phyloP scores from a whole-genome alignment of 2,329 filamentous ascomycete species.

The Neocucurbitaria cava region DNA sequence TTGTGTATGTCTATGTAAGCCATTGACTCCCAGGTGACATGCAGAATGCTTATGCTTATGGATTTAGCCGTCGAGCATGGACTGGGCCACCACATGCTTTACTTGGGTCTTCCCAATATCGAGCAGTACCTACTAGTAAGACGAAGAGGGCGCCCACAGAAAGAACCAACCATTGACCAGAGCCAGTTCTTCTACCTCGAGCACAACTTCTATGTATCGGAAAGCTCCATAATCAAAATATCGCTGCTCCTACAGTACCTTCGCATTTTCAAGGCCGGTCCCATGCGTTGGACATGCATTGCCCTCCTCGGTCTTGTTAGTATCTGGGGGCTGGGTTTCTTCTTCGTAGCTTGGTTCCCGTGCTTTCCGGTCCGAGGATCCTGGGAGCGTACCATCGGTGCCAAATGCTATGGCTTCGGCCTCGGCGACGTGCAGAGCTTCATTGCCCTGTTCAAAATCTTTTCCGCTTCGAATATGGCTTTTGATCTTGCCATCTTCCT shows the following conservation, averaged over 20 bases:
- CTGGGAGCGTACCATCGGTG: slow-evolving; percentile 27
- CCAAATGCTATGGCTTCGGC: slow-evolving; percentile 41
- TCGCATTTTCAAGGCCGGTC: slow-evolving; percentile 44
- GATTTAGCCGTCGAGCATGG: slow-evolving; percentile 42
- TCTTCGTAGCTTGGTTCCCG: slow-evolving; percentile 40
- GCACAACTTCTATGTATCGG: slow-evolving; percentile 38
- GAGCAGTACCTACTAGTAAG: slow-evolving; percentile 25
- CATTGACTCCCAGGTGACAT: too few species aligned
- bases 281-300: slow-evolving; percentile 38
- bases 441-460: slow-evolving; percentile 32
- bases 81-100: slow-evolving; percentile 43
- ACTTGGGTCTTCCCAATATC: slow-evolving; percentile 18
- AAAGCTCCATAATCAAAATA: slow-evolving; percentile 44
- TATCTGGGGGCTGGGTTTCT: slow-evolving; percentile 42
- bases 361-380: slow-evolving; percentile 35
- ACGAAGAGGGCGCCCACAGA: background rate
- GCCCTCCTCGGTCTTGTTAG: slow-evolving; percentile 27
- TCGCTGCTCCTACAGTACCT: slow-evolving; percentile 47
- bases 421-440: slow-evolving; percentile 26
- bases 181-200: slow-evolving; percentile 39
- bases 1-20: slow-evolving; percentile 34
- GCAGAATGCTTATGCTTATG: slow-evolving; percentile 8
- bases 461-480: slow-evolving; percentile 43
- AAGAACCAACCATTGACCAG: background rate
- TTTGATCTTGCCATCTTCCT: slow-evolving; percentile 44